Conservation (phyloP, 2,329 filamentous ascomycete genomes). For the Myriosclerotinia duriaeana region DNA sequence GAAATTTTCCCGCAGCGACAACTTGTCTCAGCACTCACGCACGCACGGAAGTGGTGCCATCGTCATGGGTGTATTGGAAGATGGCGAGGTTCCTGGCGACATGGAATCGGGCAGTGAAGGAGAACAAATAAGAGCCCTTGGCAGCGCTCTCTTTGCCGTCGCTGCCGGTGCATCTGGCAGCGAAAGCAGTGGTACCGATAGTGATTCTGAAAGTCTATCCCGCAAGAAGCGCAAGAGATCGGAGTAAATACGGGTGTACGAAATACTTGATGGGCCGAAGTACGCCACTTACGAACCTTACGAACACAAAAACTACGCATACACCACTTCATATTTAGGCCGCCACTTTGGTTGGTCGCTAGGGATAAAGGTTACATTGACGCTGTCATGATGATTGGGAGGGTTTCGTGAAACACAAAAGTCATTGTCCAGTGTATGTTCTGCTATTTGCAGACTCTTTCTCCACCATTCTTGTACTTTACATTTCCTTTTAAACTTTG, state of each 20-base stretch:
- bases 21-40: constrained; percentile 91
- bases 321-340: constrained; percentile 35
- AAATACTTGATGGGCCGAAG: constrained; percentile 33
- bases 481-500: constrained; percentile 34
- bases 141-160: constrained; percentile 79
- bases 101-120: constrained; percentile 46
- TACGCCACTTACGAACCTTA: constrained; percentile 34
- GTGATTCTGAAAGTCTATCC: constrained; percentile 47
- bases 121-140: constrained; percentile 66
- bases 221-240: constrained; percentile 79
- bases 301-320: constrained; percentile 32
- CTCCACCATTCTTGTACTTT: constrained; percentile 39
- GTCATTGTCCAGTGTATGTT: constrained; percentile 34
- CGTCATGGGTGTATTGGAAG: constrained; percentile 83
- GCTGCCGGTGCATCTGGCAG: constrained; percentile 71
- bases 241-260: constrained; percentile 46
- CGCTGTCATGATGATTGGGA: constrained; percentile 38
- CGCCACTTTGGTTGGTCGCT: constrained; percentile 32
- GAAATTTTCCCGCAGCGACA: constrained; percentile 98
- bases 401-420: constrained; percentile 34
- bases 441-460: constrained; percentile 25
- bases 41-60: constrained; percentile 90
- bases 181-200: constrained; percentile 54
- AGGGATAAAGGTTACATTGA: constrained; percentile 35
- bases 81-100: constrained; percentile 56